Base-by-base conservation (phyloP, 805 yeast species). In the Yarrowia divulgata region DNA sequence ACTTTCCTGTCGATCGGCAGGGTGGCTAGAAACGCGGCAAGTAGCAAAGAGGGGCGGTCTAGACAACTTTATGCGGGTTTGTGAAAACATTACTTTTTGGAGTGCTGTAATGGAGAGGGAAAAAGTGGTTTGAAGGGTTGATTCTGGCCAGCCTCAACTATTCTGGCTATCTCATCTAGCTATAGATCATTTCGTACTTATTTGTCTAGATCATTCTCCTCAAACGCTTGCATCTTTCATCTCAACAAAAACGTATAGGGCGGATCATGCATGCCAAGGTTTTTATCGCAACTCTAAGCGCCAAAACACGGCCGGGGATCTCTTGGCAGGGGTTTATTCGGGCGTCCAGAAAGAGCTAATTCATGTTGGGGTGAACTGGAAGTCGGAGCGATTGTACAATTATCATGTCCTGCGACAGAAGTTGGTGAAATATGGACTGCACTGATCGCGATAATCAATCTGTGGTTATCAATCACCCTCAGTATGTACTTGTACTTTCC, bases 251-350 rank as follows among this genome's bases (percentile, higher is more conserved):
- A 50, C 52, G 52, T 29, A 48, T 48, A 29, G 3, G 18, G 55
- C 55, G 40, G 55, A 45, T 39, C 39, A 18, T 54, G 43, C 60
- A 39, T 45, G 58, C 58, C 58, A 54, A 54, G 45, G 19, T 39
- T 54, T 37, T 54, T 54, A 54, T 54, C 60, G 60, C 60, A 54
- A 54, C 60, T 23, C 10, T 10, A 54, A 12, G 7, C 3, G 52
- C 19, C 32, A 16, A n/a, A 32, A 49, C 13, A 3, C 1, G 18
- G 18, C 3, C 45, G 39, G 45, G 45, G 60, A 54, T 3, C 1
- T 54, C 60, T 54, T 54, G 60, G 60, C 60, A 54, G 45, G 60
- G 60, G 60, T 54, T 54, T 39, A 39, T 54, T 54, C 60, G 45
- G 42, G 29, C n/a, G 3, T 29, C 18, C 13, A 13, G 10, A 23